Base-by-base conservation (phyloP, 2,329 filamentous ascomycete species). In the Cytospora chrysosperma region DNA sequence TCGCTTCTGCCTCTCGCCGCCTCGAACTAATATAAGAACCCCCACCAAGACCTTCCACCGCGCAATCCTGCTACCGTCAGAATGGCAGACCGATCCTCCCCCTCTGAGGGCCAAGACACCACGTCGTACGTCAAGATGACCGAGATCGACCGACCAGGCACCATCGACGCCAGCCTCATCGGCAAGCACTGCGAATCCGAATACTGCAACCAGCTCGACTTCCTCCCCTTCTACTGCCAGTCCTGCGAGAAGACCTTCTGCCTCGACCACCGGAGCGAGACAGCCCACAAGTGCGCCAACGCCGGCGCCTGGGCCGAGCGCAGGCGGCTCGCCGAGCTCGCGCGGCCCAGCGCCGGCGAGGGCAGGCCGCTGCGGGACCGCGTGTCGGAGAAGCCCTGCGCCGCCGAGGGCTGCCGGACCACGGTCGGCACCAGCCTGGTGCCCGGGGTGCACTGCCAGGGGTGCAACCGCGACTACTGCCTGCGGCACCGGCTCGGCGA, bases 201-300 rank as follows among this genome's bases (percentile, higher is more conserved):
- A 68, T 96, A 92, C 82, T 99, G 95, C 82, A 90, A 93, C 74
- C 91, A 95, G 74, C 90, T 98, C 65, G 95, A 98, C 78, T 98
- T 99, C 76, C 86, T 99, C 5, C 95, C 95, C 4, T 98, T 98
- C 77, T 85, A 88, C 73, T 99, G 95, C 79, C 91, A 96, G 74
- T 95, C 91, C 69, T 99, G 95, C 79, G 85, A 75, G 68, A 85
- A 86, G 64, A 94, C 90, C 19, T 99, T 88, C 80, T 99, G 96
- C 75, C 89, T 96, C 69, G 94, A 98, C 74, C 95, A 99, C 81
- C 91, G 94, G 61, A 89, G 87, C 71, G 94, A 98, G 79, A 85
- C 86, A 24, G 80, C 91, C 0, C 96, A 99, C 79, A 85, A 87
- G 72, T 89, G 87, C 76, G 70, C 78, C 58, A 80, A 85, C 57